Base-by-base conservation (phyloP, 192 early-diverging fungal species). In the Dissophora globulifera region DNA sequence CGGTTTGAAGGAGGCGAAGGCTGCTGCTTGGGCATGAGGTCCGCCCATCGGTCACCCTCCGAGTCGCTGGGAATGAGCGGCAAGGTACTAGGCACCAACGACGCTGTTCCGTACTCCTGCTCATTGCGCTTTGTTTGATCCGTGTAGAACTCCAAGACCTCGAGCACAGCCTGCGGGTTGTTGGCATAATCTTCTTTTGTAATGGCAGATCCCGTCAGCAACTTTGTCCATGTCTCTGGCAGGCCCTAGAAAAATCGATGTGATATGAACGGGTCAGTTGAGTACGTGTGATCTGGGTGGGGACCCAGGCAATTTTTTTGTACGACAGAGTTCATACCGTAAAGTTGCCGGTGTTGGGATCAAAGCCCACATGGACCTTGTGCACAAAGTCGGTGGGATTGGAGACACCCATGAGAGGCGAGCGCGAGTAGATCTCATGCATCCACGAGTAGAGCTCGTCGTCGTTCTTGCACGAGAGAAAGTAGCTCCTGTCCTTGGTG, bases 401-500 rank as follows among this genome's bases (percentile, higher is more conserved):
- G 8, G 92, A 93, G 43, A 92, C 90, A 19, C 93, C 92, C 55
- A 70, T 79, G 61, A 93, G 82, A 22, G 93, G 89, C 11, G 93
- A 93, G 30, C 92, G 84, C 85, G 93, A 92, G 82, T 98, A 98
- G 78, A 99, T 93, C 70, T 95, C 93, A 69, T 99, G 96, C 88
- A 98, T 94, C 98, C 98, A 99, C 46, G 91, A 90, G 78, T 99
- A 99, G 29, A 99, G 84, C 74, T 99, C 96, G 72, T 96, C 94
- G 78, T 99, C 98, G 69, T 88, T 95, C 72, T 92, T 93, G 78
- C 94, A 96, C 11, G 94, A 89, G 29, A 99, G 82, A 75, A 89
- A 96, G 78, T 95, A 98, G 41, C 90, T 93, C 82, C 95, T 93
- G 40, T 97, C 96, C 80, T 93, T 96, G 35, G 96, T 95, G 35